Base-by-base conservation (phyloP, 2,329 filamentous ascomycete species). In the Calonectria pauciramosa region DNA sequence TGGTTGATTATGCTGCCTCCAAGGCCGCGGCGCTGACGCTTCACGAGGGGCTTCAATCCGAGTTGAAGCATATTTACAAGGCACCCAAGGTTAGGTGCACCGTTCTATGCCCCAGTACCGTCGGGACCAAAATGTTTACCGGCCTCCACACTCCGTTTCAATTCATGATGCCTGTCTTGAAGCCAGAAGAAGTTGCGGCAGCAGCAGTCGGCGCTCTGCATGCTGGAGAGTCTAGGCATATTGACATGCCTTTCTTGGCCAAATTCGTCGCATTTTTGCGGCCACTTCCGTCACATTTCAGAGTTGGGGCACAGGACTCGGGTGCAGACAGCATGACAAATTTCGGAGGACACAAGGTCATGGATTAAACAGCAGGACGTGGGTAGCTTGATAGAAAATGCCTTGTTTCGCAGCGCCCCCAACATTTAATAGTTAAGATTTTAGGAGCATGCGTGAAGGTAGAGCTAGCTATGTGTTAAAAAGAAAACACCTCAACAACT, bases 21-120 rank as follows among this genome's bases (percentile, higher is more conserved):
- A 63, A 63, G 16, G 36, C 32, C 16, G 34, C 34, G 8, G 23
- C 56, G n/a, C 23, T 63, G 23, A 20, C 56, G 2, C 34, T 63
- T 28, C 56, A 63, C 18, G 56, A 44, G 14, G 56, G 56, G 8
- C 56, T 63, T 41, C 34, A 38, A 10, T 41, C 56, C 13, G 56
- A 63, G 34, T 18, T 63, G 56, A 63, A 41, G 56, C 56, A 63
- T 23, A 41, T 63, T 14, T 63, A 63, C 34, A 41, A 63, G 34
- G 56, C 56, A 20, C n/a, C 34, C 34, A 41, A 63, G 23, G 34
- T 63, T 13, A 34, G 56, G 34, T 63, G 56, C n/a, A 63, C 34
- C 13, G 36, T 63, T 16, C 7, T 41, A 2, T 63, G 56, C 16
- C 56, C 56, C 14, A n/a, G 23, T 2, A 23, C 18, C 5, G 56